Conservation (phyloP, 768 basidiomycete species). For the Dentipellis fragilis region DNA sequence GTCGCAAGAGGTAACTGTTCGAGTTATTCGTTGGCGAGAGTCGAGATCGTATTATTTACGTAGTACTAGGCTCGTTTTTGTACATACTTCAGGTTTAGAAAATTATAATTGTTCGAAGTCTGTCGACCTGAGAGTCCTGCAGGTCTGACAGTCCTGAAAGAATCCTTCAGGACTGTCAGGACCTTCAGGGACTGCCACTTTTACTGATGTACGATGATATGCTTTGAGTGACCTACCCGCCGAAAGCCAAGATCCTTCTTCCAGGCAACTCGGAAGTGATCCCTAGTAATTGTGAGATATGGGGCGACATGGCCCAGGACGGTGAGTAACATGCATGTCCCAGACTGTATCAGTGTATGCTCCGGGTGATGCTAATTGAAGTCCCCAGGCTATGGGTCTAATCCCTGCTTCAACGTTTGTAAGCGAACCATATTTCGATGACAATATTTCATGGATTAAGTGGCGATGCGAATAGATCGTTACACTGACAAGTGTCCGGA, state of each 20-base stretch:
- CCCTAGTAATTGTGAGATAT: not conserved
- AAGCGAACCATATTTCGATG: not conserved
- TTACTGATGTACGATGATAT: not conserved
- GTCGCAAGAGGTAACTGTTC: too few relatives aligned
- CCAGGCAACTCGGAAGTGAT: not conserved
- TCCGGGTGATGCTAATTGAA: not conserved
- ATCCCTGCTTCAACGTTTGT: not conserved
- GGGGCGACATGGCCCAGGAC: not conserved
- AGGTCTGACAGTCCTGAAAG: too few relatives aligned
- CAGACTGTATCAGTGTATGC: not conserved
- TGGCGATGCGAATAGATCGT: not conserved
- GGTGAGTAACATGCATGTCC: not conserved
- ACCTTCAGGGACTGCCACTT: too few relatives aligned
- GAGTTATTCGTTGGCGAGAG: too few relatives aligned
- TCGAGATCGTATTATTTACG: too few relatives aligned
- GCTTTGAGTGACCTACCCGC: not conserved
- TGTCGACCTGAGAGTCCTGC: too few relatives aligned
- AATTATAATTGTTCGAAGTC: too few relatives aligned
- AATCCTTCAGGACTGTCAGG: too few relatives aligned
- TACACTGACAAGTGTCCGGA: not conserved
- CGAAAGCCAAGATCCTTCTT: not conserved
- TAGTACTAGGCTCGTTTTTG: too few relatives aligned
- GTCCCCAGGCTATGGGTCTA: not conserved
- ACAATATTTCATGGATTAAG: too few relatives aligned
- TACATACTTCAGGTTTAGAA: too few relatives aligned